Evolutionary conservation across 2,329 filamentous ascomycete genomes (phyloP).

Genomic region (Capronia epimyces): DNA sequence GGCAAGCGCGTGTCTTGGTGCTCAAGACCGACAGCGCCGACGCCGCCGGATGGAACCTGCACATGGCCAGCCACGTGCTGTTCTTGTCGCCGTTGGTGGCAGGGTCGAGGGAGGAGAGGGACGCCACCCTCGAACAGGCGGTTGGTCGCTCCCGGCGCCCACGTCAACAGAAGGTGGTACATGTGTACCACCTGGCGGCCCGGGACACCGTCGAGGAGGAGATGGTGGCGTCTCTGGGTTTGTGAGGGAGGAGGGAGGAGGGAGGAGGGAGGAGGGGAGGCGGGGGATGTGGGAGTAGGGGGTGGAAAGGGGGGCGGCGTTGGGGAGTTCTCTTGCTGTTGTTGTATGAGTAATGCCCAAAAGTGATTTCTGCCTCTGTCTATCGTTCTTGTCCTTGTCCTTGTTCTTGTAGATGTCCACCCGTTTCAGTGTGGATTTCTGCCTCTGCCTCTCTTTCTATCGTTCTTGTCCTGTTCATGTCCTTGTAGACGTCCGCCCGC

Average conservation of each 20-base stretch:
- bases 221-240: constrained; percentile 3
- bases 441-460: no score
- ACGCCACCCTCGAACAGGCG: constrained; percentile 57
- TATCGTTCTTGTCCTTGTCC: no score
- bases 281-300: constrained; percentile 7
- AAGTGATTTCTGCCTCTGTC: no score
- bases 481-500: no score
- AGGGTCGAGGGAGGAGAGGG: constrained; percentile 49
- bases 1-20: constrained; percentile 49
- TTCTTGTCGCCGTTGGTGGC: constrained; percentile 55
- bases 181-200: constrained; percentile 49
- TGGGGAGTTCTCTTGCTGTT: no score
- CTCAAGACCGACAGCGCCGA: constrained; percentile 53
- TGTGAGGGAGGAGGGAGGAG: constrained; percentile 12
- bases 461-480: no score
- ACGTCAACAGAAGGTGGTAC: constrained; percentile 53
- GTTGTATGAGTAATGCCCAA: no score
- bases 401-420: no score
- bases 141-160: constrained; percentile 57
- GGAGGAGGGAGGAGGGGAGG: constrained; percentile 7
- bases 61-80: constrained; percentile 59
- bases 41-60: constrained; percentile 59
- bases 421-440: no score
- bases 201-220: constrained; percentile 5
- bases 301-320: constrained; percentile 2